Evolutionary conservation across 75 land plant genomes (phyloP).

Genomic region (Gnetum montanum): DNA sequence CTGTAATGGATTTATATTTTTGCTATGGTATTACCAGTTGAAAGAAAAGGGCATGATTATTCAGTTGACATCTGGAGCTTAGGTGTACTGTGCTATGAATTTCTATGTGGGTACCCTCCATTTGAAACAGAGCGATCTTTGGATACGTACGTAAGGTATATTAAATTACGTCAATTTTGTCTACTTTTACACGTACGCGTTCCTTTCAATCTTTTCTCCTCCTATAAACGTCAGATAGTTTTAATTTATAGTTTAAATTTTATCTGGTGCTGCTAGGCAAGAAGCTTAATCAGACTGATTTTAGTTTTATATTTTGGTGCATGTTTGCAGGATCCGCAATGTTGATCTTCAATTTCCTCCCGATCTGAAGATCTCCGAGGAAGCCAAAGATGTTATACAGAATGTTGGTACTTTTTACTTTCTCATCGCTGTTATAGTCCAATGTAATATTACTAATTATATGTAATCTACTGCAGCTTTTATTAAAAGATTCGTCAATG

Average conservation of each 20-base stretch:
- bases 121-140: constrained; percentile 31
- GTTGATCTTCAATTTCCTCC: constrained; percentile 32
- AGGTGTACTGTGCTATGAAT: constrained; percentile 36
- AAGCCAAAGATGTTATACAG: constrained; percentile 31
- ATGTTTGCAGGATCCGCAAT: constrained; percentile 13
- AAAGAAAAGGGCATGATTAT: constrained; percentile 35
- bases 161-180: too few species aligned
- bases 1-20: background rate
- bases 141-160: constrained; percentile 35
- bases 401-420: constrained; percentile 8
- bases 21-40: constrained; percentile 13
- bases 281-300: background rate
- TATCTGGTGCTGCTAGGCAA: background rate
- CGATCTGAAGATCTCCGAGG: constrained; percentile 18
- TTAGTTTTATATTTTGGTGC: background rate
- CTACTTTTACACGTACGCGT: too few species aligned
- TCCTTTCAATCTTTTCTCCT: too few species aligned
- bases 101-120: constrained; percentile 31
- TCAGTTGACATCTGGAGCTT: constrained; percentile 42
- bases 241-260: background rate
- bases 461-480: constrained; percentile 13
- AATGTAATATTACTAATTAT: background rate
- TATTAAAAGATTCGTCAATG: constrained; percentile 26
- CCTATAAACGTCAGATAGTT: too few species aligned
- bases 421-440: background rate